Percentiles rank a stretch among this genome's conserved stretches.
These are phyloP conservation scores for Aleurites moluccanus DNA, from an alignment of 441 rosid species.

Conservation along the genomic window DNA sequence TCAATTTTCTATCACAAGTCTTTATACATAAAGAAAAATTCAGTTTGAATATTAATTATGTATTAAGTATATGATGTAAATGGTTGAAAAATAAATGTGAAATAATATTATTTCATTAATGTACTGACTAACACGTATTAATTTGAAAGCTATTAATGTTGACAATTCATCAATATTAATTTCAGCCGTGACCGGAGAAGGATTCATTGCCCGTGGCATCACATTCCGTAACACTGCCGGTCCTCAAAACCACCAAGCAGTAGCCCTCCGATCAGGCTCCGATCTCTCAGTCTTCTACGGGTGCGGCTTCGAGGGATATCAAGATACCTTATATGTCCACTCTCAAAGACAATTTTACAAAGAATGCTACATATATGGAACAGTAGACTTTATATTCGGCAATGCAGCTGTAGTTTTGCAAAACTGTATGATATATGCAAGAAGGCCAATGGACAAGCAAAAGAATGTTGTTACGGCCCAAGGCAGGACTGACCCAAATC, in stretches of 20 bases:
- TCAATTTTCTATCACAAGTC: neutral
- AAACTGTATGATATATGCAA: constrained; percentile 61
- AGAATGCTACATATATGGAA: constrained; percentile 70
- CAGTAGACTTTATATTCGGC: constrained; percentile 79
- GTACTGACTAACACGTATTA: neutral
- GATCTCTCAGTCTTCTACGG: constrained; percentile 73
- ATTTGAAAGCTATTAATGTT: neutral
- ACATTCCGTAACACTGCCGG: constrained; percentile 50
- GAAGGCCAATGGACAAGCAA: constrained; percentile 57
- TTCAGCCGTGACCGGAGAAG: constrained; percentile 48
- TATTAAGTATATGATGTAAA: neutral
- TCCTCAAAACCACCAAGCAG: constrained; percentile 74
- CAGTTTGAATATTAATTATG: neutral
- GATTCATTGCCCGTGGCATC: constrained; percentile 54
- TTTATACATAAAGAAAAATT: neutral
- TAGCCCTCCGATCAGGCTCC: constrained; percentile 71
- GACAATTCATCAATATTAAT: neutral
- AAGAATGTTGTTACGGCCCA: constrained; percentile 63
- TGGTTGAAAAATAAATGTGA: neutral
- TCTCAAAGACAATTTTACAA: constrained; percentile 70
- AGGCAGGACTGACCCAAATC: constrained; percentile 70
- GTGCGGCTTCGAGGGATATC: constrained; percentile 72
- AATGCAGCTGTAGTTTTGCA: constrained; percentile 71
- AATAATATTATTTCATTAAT: neutral
- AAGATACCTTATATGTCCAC: constrained; percentile 69